phyloP scores from a whole-genome alignment of 148 eudicot genomes.

The Vaccinium darrowii region DNA sequence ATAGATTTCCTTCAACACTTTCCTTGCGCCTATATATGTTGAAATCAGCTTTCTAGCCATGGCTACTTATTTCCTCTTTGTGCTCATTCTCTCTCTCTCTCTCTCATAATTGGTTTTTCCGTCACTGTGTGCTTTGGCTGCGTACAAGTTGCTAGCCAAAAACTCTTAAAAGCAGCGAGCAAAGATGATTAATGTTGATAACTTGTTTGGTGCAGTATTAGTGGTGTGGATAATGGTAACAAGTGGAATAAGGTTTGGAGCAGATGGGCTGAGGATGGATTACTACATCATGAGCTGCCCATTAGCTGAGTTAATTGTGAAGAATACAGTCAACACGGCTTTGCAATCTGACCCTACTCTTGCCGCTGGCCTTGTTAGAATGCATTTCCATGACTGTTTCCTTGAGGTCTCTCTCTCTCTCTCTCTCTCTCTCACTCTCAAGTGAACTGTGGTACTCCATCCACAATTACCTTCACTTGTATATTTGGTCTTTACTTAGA shows the following conservation, averaged over 20 bases:
- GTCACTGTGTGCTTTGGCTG: background rate
- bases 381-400: slow-evolving; percentile 71
- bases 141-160: background rate
- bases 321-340: slow-evolving; percentile 37
- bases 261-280: slow-evolving; percentile 43
- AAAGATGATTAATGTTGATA: background rate
- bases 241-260: slow-evolving; percentile 20
- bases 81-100: background rate
- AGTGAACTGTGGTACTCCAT: background rate
- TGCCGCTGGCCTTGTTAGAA: slow-evolving; percentile 50
- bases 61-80: background rate
- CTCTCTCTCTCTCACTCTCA: background rate
- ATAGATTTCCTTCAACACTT: background rate
- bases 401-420: slow-evolving; percentile 35
- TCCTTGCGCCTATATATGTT: background rate
- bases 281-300: slow-evolving; percentile 58
- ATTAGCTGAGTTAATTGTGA: slow-evolving; percentile 39
- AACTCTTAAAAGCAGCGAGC: slow-evolving; percentile 2
- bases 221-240: slow-evolving; percentile 24
- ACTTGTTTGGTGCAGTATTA: slow-evolving; percentile 17
- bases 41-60: background rate
- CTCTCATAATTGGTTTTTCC: background rate
- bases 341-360: slow-evolving; percentile 55
- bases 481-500: background rate
- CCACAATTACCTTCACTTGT: background rate